Conservation (phyloP, 2,329 filamentous ascomycete species). For the Colletotrichum sp. region DNA sequence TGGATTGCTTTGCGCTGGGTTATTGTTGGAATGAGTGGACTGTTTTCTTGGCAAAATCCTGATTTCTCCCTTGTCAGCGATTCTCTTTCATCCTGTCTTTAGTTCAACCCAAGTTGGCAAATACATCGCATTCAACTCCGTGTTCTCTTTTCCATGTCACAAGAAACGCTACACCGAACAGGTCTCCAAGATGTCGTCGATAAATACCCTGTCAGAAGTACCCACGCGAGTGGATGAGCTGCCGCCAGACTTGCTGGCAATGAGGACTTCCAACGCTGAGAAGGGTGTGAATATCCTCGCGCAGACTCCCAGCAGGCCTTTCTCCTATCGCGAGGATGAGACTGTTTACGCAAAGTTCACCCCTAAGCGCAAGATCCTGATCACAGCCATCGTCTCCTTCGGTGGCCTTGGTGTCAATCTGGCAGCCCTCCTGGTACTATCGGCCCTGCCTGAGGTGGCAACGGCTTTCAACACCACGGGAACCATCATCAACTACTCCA, state of each 20-base stretch:
- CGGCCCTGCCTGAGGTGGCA: constrained; percentile 77
- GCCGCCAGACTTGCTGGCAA: neutral
- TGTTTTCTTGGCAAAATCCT: neutral
- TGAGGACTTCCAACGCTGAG: constrained; percentile 15
- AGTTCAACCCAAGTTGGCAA: neutral
- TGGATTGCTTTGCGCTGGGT: neutral
- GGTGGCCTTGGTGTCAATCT: constrained; percentile 15
- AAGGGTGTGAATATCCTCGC: constrained; percentile 18
- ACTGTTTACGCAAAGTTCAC: constrained; percentile 26
- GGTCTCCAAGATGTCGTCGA: constrained; percentile 7
- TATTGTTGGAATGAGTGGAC: neutral
- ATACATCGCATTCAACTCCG: neutral
- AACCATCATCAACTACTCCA: constrained; percentile 70
- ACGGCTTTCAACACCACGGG: constrained; percentile 67
- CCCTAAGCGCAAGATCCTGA: constrained; percentile 23
- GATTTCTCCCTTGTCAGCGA: neutral
- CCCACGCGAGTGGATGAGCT: constrained; percentile 6
- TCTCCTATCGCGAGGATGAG: constrained; percentile 15
- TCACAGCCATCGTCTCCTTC: constrained; percentile 24
- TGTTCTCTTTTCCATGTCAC: neutral
- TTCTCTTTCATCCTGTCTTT: neutral
- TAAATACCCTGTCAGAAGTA: constrained; percentile 6
- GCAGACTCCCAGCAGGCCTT: constrained; percentile 10
- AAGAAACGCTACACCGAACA: neutral
- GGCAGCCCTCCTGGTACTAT: constrained; percentile 49